Percentiles rank a stretch among this genome's conserved stretches.
phyloP scores from a whole-genome alignment of 2,329 filamentous ascomycete genomes.

The Beauveria sp. region DNA sequence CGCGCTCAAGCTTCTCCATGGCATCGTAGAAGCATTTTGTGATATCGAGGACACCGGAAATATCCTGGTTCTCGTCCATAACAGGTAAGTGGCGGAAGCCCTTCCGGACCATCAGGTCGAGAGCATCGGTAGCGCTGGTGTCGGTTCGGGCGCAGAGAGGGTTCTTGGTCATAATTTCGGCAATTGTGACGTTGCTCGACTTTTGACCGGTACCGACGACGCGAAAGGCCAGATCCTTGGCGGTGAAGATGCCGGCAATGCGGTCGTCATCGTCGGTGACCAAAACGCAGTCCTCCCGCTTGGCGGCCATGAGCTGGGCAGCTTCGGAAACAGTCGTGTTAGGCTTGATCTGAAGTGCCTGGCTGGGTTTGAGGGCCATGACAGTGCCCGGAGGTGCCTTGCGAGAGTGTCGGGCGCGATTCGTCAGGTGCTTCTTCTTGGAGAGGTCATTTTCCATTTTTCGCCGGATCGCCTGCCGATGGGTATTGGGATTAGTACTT shows the following conservation, averaged over 20 bases:
- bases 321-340: constrained; percentile 89
- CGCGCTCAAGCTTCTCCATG: constrained; percentile 98
- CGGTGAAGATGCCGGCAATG: constrained; percentile 97
- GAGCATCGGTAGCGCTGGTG: constrained; percentile 70
- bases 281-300: constrained; percentile 94
- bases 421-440: constrained; percentile 84
- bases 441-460: constrained; percentile 97
- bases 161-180: constrained; percentile 99
- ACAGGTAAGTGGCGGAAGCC: constrained; percentile 92
- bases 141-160: constrained; percentile 94
- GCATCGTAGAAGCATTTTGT: constrained; percentile 99
- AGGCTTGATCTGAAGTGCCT: constrained; percentile 95
- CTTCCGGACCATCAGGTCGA: constrained; percentile 16
- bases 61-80: constrained; percentile 99
- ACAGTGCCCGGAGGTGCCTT: constrained; percentile 96
- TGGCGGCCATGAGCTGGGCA: constrained; percentile 96
- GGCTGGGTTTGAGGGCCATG: constrained; percentile 88
- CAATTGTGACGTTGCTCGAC: constrained; percentile 82
- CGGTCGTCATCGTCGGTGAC: constrained; percentile 97
- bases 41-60: constrained; percentile 94
- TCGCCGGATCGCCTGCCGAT: constrained; percentile 74
- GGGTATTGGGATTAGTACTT: constrained; percentile 6
- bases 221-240: constrained; percentile 95
- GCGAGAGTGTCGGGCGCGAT: constrained; percentile 73
- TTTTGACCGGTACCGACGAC: constrained; percentile 89